These are phyloP conservation scores for Nematocida sp. DNA, from an alignment of 371 early-diverging fungal genomes.

Conservation along the genomic window DNA sequence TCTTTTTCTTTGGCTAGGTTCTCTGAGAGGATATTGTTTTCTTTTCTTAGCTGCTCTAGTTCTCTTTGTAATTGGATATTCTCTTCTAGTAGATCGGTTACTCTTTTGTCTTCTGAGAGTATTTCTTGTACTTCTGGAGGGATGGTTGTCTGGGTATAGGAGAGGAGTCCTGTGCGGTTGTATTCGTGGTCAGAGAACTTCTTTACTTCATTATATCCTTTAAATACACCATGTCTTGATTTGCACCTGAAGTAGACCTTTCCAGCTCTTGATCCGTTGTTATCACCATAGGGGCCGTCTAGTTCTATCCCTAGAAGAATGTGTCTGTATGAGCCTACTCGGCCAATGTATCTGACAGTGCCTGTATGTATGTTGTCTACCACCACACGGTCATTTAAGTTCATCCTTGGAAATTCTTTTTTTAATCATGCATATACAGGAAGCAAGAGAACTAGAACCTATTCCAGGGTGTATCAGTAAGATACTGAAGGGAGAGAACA, in stretches of 20 bases:
- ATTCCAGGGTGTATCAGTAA: background rate
- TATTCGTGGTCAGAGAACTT: slow-evolving; percentile 22
- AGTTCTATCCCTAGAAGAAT: slow-evolving; percentile 30
- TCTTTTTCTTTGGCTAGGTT: slow-evolving; percentile 7
- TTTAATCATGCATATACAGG: background rate
- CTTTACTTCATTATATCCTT: background rate
- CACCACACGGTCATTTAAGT: slow-evolving; percentile 35
- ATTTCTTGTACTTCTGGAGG: slow-evolving; percentile 17
- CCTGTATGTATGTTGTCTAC: slow-evolving; percentile 34
- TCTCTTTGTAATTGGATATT: slow-evolving; percentile 41
- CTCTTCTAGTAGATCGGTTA: slow-evolving; percentile 11
- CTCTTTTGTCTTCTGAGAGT: background rate
- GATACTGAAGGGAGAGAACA: no score
- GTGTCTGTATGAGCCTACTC: slow-evolving; percentile 28
- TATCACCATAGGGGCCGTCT: slow-evolving; percentile 13
- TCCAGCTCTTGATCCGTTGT: slow-evolving; percentile 29
- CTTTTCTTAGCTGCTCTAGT: slow-evolving; percentile 29
- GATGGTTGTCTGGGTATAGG: background rate
- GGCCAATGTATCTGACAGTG: slow-evolving; percentile 25
- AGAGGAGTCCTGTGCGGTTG: slow-evolving; percentile 35
- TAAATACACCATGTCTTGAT: slow-evolving; percentile 35
- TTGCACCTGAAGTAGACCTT: slow-evolving; percentile 28
- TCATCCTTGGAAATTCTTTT: slow-evolving; percentile 15
- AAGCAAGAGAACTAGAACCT: background rate
- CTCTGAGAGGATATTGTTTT: slow-evolving; percentile 14